Base-by-base conservation (phyloP, 257 asterid genomes). In the Fraxinus pennsylvanica region DNA sequence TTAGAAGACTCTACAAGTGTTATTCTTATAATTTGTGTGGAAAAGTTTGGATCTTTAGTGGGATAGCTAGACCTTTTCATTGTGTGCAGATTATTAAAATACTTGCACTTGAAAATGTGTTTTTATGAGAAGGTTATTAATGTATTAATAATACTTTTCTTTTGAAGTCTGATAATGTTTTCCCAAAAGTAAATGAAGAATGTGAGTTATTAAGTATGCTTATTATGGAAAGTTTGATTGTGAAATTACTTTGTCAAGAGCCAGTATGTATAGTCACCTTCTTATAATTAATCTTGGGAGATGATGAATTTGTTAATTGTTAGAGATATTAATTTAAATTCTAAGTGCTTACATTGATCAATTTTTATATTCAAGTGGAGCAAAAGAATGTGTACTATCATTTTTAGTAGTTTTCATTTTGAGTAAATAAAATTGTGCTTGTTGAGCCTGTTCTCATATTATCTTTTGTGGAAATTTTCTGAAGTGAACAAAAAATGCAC, bases 11-110 rank as follows among this genome's bases (percentile, higher is more conserved):
- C 67, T 14, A 21, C 71, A 38, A 30, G 77, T 33, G 36, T 61
- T 82, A 43, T 41, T 76, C 67, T 1, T 38, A 75, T 68, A 70
- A 67, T 81, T 25, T 77, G 12, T 73, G 52, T 76, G 67, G 65
- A 72, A 67, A 81, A 72, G 14, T 1, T 74, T 73, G 22, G 39
- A 72, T 13, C 78, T 82, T 77, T 72, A 41, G 14, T 43, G 5
- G 32, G 65, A 79, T 74, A 69, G 7, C 66, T 25, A 52, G 21
- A 22, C 43, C 10, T 6, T 38, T 38, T 38, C 43, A 38, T 6
- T 8, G 43, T 6, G 50, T 10, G 8, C 21, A 17, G 63, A 52
- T 52, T 52, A 17, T n/a, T 15, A 4, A 50, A 50, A 14, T 4
- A 13, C 63, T 15, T 52, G 63, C 21, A 52, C 63, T 5, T 54